phyloP scores from a whole-genome alignment of 2,329 filamentous ascomycete species.

The Aspergillus piperis region DNA sequence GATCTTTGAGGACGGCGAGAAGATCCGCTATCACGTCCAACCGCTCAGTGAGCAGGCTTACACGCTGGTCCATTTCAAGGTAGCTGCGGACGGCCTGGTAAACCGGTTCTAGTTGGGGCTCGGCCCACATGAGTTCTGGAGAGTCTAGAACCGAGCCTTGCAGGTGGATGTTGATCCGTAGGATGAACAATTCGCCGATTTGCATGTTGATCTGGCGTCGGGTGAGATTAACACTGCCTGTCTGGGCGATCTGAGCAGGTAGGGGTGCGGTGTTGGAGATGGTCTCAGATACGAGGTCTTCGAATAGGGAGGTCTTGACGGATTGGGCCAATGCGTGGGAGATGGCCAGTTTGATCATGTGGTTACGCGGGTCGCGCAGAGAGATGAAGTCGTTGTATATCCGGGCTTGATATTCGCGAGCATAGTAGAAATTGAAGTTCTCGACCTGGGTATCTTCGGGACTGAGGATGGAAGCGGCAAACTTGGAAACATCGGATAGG shows the following conservation, averaged over 20 bases:
- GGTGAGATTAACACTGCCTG: slow-evolving; percentile 86
- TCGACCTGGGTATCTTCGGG: slow-evolving; percentile 91
- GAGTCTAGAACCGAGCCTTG: slow-evolving; percentile 96
- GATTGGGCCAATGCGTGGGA: slow-evolving; percentile 94
- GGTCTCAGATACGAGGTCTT: slow-evolving; percentile 90
- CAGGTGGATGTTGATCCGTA: slow-evolving; percentile 96
- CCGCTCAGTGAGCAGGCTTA: slow-evolving; percentile 83
- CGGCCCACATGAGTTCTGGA: slow-evolving; percentile 97
- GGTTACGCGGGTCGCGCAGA: slow-evolving; percentile 87
- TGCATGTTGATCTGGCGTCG: slow-evolving; percentile 98
- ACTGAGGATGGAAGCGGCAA: slow-evolving; percentile 85
- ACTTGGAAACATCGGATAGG: slow-evolving; percentile 89
- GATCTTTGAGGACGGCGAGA: slow-evolving; percentile 89
- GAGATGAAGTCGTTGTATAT: slow-evolving; percentile 99
- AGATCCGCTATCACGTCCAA: slow-evolving; percentile 92
- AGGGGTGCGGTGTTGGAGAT: slow-evolving; percentile 93
- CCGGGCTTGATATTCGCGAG: slow-evolving; percentile 91
- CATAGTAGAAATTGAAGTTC: slow-evolving; percentile 99
- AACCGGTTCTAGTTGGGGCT: slow-evolving; percentile 93
- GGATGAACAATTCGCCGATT: slow-evolving; percentile 95
- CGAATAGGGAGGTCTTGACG: slow-evolving; percentile 96
- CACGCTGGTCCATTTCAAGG: slow-evolving; percentile 96
- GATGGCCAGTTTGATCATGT: slow-evolving; percentile 97
- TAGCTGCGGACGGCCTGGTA: slow-evolving; percentile 95
- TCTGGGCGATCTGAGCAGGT: slow-evolving; percentile 86